Evolutionary conservation across 2,329 filamentous ascomycete species (phyloP).

Genomic region (Colletotrichum costaricense): DNA sequence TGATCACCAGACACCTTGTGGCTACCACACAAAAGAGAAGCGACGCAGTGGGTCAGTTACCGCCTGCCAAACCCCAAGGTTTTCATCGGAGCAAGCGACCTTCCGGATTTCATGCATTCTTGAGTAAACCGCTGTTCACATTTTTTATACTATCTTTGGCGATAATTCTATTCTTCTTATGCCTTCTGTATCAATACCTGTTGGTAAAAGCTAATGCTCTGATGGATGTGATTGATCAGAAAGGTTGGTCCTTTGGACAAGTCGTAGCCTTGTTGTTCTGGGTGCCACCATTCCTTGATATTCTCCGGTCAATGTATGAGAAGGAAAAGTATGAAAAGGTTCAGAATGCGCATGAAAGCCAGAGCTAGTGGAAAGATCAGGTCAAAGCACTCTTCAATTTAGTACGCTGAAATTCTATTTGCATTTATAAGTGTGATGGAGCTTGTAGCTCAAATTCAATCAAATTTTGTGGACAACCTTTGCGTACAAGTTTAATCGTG

Average conservation of each 20-base stretch:
- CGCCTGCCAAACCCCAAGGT: neutral
- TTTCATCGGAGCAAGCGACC: neutral
- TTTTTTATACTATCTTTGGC: neutral
- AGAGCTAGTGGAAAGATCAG: neutral
- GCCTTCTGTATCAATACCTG: neutral
- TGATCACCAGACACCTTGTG: neutral
- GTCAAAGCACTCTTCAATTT: no score
- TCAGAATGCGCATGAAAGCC: neutral
- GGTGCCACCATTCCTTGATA: neutral
- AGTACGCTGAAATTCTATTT: no score
- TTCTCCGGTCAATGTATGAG: neutral
- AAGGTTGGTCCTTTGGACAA: constrained; percentile 6
- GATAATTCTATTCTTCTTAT: neutral
- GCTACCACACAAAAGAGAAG: neutral
- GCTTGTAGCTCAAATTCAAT: no score
- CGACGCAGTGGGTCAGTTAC: neutral
- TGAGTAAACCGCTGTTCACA: neutral
- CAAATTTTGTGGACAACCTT: no score
- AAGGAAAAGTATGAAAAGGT: neutral
- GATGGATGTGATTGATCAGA: neutral
- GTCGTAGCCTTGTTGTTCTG: constrained; percentile 1
- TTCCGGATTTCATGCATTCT: neutral
- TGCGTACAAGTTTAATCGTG: no score
- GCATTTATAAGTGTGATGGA: no score
- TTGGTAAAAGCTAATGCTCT: neutral